Evolutionary conservation across 202 grass and related monocot genomes (phyloP), one percentile per base, ranked within the genome.

Genomic region (Cymbopogon flexuosus): DNA sequence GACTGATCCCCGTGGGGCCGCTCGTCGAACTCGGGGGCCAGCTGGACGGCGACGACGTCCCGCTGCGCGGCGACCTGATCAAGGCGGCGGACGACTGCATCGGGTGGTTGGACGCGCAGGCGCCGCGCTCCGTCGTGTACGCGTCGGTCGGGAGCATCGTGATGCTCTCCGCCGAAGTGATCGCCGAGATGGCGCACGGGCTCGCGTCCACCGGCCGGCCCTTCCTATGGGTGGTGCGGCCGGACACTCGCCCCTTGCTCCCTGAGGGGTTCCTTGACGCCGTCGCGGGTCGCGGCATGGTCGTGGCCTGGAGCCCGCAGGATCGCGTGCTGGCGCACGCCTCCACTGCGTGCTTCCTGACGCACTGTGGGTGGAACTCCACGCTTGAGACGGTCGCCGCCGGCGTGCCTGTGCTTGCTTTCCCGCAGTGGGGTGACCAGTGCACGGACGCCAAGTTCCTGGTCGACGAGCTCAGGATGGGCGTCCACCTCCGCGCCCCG

Each of bases 311-410:
- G 90, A 86, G 86, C 64, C 83, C 90, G 13, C 83, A 92, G 76
- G 86, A 86, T 10, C 70, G 54, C 10, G 86, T 92, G 21, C 79
- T 88, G 24, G 72, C 49, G 33, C 90, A 92, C 39, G 7, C 33
- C 19, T 23, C 90, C 0, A 45, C 82, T 0, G 90, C 39, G 49
- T 92, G 84, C 12, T 94, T 94, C 81, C 70, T 94, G 62, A 94
- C 86, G 5, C 91, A 94, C 87, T 88, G 87, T 14, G 87, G 89
- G 10, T 94, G 89, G 92, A 94, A 94, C 84, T 89, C 89, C 3
- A 72, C 76, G 31, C 24, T 90, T 9, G 87, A 93, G 37, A 87
- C 79, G 19, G 51, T 92, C 27, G 57, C 86, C 34, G 79, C 83
- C 0, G 90, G 86, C 5, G 86, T 92, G 23, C 86, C 90, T 14